phyloP scores from a whole-genome alignment of 2,329 filamentous ascomycete genomes.

The Pseudogymnoascus destructans region DNA sequence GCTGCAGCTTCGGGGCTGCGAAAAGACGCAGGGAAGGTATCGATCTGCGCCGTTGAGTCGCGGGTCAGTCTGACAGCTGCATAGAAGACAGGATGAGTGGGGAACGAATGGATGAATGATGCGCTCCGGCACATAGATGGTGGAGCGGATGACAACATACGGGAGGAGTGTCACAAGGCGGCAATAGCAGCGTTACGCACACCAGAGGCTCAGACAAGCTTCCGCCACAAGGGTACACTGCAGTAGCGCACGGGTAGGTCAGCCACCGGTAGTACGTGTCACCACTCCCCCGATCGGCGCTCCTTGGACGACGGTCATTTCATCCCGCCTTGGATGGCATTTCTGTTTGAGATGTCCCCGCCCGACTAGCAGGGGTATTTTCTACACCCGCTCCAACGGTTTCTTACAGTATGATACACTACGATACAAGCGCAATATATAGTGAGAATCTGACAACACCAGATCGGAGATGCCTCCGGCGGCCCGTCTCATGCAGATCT shows the following conservation, averaged over 20 bases:
- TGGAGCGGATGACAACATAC: not conserved
- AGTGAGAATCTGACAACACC: not conserved
- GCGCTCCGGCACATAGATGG: not conserved
- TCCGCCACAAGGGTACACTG: not conserved
- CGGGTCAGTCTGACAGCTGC: not conserved
- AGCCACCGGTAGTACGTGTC: not conserved
- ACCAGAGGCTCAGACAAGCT: not conserved
- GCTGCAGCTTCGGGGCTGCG: not conserved
- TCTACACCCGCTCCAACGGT: not conserved
- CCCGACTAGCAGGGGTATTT: not conserved
- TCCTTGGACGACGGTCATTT: not conserved
- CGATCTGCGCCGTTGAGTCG: not conserved
- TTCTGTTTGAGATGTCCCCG: not conserved
- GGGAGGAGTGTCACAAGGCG: not conserved
- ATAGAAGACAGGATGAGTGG: not conserved
- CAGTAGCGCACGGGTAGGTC: not conserved
- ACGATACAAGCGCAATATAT: not conserved
- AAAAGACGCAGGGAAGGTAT: not conserved
- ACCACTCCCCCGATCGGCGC: not conserved
- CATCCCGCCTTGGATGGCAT: not conserved
- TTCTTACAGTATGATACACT: not conserved
- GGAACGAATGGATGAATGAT: not conserved
- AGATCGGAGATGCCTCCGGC: not conserved
- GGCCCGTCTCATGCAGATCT: conserved; percentile 1
- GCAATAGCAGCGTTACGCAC: not conserved